Base-by-base conservation (phyloP, 1,284 basidiomycete genomes). In the Phaffia rhodozyma region DNA sequence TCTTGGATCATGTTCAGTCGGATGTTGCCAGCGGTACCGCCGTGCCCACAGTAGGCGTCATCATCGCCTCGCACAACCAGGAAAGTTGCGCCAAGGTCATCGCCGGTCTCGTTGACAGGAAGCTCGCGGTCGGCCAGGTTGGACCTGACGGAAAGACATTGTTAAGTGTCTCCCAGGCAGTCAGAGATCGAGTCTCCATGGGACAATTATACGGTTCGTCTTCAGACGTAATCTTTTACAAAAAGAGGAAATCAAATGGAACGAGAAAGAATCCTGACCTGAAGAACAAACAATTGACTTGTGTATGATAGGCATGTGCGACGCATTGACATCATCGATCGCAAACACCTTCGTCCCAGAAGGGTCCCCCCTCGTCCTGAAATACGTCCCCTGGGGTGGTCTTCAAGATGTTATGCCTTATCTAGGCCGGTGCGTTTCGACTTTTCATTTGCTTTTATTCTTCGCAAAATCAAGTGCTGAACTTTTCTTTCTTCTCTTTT, bases 51-150 rank as follows among this genome's bases (percentile, higher is more conserved):
- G 75, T 92, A 16, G 85, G 82, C 1, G 83, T 90, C 48, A 75
- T 92, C 2, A 92, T 93, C 69, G 91, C 87, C 1, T 90, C 91
- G 29, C 91, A 94, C 71, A 94, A 94, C 72, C 81, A 83, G 79
- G 76, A 78, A 47, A 87, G 84, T 62, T 83, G 82, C 65, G 76
- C 81, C 43, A 72, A 82, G 62, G 80, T 92, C 58, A 72, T 89
- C 29, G 78, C 80, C 20, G 81, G 82, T 68, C 77, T 93, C 60
- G 79, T 84, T 1, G 70, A 74, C 51, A 77, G 77, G 16, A 84
- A 84, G 6, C 74, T 91, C 58, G 88, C 82, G 20, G 58, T 50
- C 25, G 23, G 27, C 38, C 55, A 55, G 54, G 49, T 60, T 9
- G 54, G 55, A 27, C 25, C 34, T 3, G 61, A 50, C 55, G 66